Base-by-base conservation (phyloP, 2,329 filamentous ascomycete species). In the Pseudopyrenochaeta lycopersici region DNA sequence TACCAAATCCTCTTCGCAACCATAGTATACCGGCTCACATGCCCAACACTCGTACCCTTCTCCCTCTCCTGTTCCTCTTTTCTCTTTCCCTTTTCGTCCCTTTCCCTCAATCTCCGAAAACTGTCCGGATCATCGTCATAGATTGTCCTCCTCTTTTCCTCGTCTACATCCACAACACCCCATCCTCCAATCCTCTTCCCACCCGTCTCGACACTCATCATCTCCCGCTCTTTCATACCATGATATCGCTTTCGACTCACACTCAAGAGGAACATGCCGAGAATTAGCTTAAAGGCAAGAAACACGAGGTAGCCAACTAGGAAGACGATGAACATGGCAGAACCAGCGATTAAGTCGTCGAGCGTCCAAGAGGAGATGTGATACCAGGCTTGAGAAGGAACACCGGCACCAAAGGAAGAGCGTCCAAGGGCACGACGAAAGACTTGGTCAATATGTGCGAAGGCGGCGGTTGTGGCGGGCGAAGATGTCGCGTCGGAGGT, bases 1-100 rank as follows among this genome's bases (percentile, higher is more conserved):
- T 78, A 98, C 95, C 95, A 99, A 66, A 99, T 99, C 72, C 95
- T 85, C 83, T 97, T 98, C 0, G 92, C 91, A 66, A 92, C 89
- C 95, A 98, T 97, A 72, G 92, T 92, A 78, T 97, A 99, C 66
- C 95, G 84, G 64, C 83, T 86, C 58, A 87, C 91, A 72, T 79
- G 86, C 68, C 83, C 90, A 76, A 86, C 86, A 72, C 85, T 86
- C 46, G 85, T 83, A 49, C 76, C 73, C 56, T 69, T 49, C 44
- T 82, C 82, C 46, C 79, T 78, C 31, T 82, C 78, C 54, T 74
- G 77, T 20, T 82, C 82, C 62, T 84, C 87, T 60, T 86, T 85
- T 56, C 84, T 85, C 6, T 83, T 84, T 64, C 85, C 81, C 68
- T 85, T 85, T 56, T 88, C 87, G 59, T 87, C 86, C 46, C 84